phyloP scores from a whole-genome alignment of 1,284 basidiomycete species.

The Cutaneotrichosporon cutaneum region DNA sequence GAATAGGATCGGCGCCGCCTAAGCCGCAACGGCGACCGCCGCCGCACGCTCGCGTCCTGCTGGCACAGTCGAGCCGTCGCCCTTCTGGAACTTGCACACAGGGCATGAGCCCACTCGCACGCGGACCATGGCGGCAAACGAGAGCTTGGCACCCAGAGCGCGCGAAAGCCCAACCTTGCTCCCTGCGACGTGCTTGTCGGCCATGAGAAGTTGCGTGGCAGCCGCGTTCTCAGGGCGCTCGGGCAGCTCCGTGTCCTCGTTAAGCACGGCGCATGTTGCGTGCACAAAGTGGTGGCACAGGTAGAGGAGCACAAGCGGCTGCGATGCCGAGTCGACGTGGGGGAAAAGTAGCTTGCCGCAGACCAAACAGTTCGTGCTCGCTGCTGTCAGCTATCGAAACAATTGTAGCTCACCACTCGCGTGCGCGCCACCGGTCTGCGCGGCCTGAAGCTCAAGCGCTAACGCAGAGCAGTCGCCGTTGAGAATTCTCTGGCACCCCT shows the following conservation, averaged over 20 bases:
- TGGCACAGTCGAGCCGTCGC: constrained; percentile 7
- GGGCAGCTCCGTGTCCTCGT: constrained; percentile 44
- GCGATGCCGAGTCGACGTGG: constrained; percentile 45
- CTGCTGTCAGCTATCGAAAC: constrained; percentile 49
- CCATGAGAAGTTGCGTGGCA: constrained; percentile 61
- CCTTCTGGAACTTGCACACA: constrained; percentile 57
- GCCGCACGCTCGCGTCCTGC: background rate
- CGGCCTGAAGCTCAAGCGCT: constrained; percentile 65
- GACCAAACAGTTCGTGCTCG: constrained; percentile 63
- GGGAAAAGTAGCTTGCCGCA: constrained; percentile 65
- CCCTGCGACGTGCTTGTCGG: constrained; percentile 56
- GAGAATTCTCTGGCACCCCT: constrained; percentile 84
- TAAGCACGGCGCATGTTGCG: constrained; percentile 59
- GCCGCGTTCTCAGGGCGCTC: constrained; percentile 41
- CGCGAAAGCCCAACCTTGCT: constrained; percentile 56
- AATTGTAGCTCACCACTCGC: constrained; percentile 60
- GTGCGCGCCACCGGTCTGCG: constrained; percentile 75
- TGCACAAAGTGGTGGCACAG: constrained; percentile 85
- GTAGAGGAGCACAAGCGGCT: constrained; percentile 60
- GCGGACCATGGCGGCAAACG: constrained; percentile 66
- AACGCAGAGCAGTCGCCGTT: constrained; percentile 75
- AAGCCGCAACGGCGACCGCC: background rate
- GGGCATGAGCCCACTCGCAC: constrained; percentile 70
- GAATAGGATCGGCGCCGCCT: background rate
- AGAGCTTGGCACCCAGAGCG: constrained; percentile 44